These are phyloP conservation scores for Brassica carinata DNA, from an alignment of 345 rosid species.

Conservation along the genomic window DNA sequence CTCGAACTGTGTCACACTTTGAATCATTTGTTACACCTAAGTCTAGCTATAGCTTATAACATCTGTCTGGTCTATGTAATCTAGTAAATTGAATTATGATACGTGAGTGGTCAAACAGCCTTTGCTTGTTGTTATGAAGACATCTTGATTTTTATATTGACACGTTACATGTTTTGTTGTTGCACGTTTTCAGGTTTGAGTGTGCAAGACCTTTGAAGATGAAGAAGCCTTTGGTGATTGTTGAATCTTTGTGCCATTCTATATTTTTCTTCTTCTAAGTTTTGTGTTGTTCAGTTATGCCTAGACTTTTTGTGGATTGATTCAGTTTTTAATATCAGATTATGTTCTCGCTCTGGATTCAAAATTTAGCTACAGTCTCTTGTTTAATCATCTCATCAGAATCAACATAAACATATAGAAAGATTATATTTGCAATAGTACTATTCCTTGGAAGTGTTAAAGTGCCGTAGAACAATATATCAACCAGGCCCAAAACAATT, in stretches of 20 bases:
- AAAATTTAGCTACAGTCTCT: background rate
- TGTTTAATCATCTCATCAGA: background rate
- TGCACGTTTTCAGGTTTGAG: conserved; percentile 65
- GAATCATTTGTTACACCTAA: too few species aligned
- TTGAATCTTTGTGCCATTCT: background rate
- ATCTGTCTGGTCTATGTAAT: background rate
- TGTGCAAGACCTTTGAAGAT: conserved; percentile 70
- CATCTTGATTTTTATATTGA: background rate
- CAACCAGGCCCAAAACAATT: too few species aligned
- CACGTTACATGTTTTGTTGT: background rate
- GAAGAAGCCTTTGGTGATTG: conserved; percentile 8
- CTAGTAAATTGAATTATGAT: too few species aligned
- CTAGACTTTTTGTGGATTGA: background rate
- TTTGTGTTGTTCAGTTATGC: conserved; percentile 6
- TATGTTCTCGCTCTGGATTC: background rate
- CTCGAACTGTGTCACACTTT: too few species aligned
- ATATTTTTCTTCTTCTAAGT: background rate
- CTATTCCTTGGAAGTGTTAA: too few species aligned
- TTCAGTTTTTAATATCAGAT: background rate
- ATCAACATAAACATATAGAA: too few species aligned
- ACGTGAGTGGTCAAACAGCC: too few species aligned
- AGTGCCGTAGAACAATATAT: too few species aligned
- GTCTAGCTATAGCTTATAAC: background rate
- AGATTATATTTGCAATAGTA: too few species aligned
- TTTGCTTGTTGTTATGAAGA: background rate